phyloP scores from a whole-genome alignment of 345 rosid species.

The Euphorbia peplus region DNA sequence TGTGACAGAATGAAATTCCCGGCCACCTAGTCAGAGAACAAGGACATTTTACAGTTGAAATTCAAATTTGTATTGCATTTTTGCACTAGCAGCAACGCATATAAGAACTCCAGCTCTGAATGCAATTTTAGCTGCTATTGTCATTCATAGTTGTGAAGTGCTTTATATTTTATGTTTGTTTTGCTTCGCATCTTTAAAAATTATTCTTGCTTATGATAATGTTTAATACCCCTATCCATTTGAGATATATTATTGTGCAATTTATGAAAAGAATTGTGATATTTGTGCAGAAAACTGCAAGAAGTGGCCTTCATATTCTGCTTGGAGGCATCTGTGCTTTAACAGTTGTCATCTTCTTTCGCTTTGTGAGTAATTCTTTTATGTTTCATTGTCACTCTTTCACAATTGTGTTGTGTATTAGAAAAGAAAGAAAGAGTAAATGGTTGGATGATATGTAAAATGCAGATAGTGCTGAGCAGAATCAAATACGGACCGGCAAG shows the following conservation, averaged over 20 bases:
- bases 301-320: slow-evolving; percentile 88
- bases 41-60: neutral
- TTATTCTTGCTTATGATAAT: neutral
- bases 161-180: too few species aligned
- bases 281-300: slow-evolving; percentile 74
- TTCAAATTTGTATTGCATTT: neutral
- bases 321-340: slow-evolving; percentile 89
- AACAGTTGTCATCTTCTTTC: slow-evolving; percentile 83
- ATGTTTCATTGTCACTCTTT: too few species aligned
- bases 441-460: slow-evolving; percentile 11
- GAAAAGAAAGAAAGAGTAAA: neutral
- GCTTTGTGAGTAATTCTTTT: slow-evolving; percentile 63
- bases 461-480: slow-evolving; percentile 94
- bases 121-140: neutral
- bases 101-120: neutral
- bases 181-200: neutral
- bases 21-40: too few species aligned
- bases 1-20: too few species aligned
- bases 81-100: neutral
- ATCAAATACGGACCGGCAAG: slow-evolving; percentile 97
- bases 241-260: neutral
- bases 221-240: neutral
- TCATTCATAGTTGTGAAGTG: neutral
- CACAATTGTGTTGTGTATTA: too few species aligned
- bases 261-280: slow-evolving; percentile 8